A percentile compares a stretch with the other conserved stretches of the same genome.
Evolutionary conservation across 2,329 filamentous ascomycete genomes (phyloP).

Genomic region (Aureobasidium vineae): DNA sequence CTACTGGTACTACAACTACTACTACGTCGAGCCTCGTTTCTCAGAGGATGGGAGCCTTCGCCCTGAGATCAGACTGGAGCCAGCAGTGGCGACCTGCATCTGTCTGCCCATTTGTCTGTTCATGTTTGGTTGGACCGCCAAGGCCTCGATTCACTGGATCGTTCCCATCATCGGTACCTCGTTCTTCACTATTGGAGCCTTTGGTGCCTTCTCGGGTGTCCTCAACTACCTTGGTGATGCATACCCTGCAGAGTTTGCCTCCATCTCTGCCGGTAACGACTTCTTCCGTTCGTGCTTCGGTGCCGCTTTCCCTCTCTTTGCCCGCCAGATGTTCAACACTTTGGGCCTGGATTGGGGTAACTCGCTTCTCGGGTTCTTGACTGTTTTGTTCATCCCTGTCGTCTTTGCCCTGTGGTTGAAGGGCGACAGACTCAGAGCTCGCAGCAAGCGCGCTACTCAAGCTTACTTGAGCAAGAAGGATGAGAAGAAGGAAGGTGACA

Average conservation of each 20-base stretch:
- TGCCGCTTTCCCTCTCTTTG: slow-evolving; percentile 52
- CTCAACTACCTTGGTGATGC: slow-evolving; percentile 63
- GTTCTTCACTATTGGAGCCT: slow-evolving; percentile 31
- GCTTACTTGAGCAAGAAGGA: not conserved
- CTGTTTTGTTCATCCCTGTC: slow-evolving; percentile 24
- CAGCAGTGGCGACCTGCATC: slow-evolving; percentile 43
- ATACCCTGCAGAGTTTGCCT: slow-evolving; percentile 58
- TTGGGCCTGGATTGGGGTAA: slow-evolving; percentile 24
- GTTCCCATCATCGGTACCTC: slow-evolving; percentile 42
- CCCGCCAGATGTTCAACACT: slow-evolving; percentile 24
- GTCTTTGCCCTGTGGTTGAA: slow-evolving; percentile 17
- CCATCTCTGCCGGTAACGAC: slow-evolving; percentile 63
- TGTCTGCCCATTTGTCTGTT: slow-evolving; percentile 46
- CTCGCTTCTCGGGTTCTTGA: slow-evolving; percentile 21
- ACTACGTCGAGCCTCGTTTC: slow-evolving; percentile 43
- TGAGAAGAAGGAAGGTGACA: slow-evolving; percentile 1
- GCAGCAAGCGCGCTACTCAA: slow-evolving; percentile 20
- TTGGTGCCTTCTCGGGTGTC: slow-evolving; percentile 13
- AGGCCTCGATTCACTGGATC: slow-evolving; percentile 42
- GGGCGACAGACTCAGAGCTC: slow-evolving; percentile 13
- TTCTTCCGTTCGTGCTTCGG: slow-evolving; percentile 58
- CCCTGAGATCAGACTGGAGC: slow-evolving; percentile 43
- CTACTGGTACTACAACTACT: slow-evolving; percentile 28
- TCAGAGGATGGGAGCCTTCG: slow-evolving; percentile 43
- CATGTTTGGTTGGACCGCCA: slow-evolving; percentile 47